A percentile compares a stretch with the other conserved stretches of the same genome.
These are phyloP conservation scores for Mortierella sp. DNA, from an alignment of 371 early-diverging fungal genomes.

Conservation along the genomic window DNA sequence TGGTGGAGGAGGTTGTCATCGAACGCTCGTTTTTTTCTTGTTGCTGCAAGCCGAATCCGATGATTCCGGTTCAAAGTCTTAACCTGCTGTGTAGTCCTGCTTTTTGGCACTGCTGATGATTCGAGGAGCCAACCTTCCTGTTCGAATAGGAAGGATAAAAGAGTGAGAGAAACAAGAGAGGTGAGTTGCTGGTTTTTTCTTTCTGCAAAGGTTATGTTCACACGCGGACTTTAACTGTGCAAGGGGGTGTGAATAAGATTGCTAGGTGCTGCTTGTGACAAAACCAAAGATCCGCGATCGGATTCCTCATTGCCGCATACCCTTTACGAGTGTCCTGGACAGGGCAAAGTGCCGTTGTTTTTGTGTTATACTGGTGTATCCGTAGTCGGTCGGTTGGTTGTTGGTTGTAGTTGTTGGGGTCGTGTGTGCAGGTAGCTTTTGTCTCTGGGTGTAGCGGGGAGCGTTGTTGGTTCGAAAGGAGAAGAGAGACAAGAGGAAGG, in stretches of 20 bases:
- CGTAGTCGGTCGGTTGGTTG: neutral
- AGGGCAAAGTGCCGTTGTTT: neutral
- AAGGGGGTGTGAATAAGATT: neutral
- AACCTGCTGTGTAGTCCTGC: neutral
- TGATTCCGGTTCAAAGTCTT: neutral
- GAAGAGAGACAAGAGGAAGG: neutral
- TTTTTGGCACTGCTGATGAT: neutral
- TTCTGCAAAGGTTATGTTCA: neutral
- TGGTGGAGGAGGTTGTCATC: conserved; percentile 19
- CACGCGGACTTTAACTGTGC: conserved; percentile 6
- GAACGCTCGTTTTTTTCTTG: neutral
- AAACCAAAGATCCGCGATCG: neutral
- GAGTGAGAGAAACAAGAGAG: neutral
- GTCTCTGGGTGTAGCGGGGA: neutral
- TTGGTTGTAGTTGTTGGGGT: neutral
- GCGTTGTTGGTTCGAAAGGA: neutral
- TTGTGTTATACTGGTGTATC: neutral
- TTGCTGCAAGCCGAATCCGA: conserved; percentile 4
- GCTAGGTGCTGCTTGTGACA: neutral
- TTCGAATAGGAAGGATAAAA: neutral
- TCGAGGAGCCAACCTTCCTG: neutral
- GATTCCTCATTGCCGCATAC: neutral
- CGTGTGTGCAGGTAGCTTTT: neutral
- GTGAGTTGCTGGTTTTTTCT: neutral
- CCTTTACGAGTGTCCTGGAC: neutral